Conservation (phyloP, 306 rosid species). For the Trifolium subterraneum region DNA sequence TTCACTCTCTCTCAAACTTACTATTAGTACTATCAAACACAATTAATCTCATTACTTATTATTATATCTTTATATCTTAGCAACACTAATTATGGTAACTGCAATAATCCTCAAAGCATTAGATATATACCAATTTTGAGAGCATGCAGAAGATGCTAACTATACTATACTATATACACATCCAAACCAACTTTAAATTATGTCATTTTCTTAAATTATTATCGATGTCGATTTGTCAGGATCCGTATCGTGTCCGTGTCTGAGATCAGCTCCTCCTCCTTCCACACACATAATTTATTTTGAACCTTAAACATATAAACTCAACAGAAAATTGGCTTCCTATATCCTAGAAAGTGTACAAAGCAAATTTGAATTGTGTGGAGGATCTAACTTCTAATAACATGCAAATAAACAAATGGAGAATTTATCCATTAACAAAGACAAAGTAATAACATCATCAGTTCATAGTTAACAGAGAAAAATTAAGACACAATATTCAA, state of each 20-base stretch:
- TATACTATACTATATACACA: no score
- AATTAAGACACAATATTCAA: constrained; percentile 9
- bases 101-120: no score
- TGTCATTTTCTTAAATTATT: no score
- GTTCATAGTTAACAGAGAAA: constrained; percentile 20
- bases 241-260: no score
- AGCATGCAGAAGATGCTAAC: no score
- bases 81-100: no score
- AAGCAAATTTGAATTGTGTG: constrained; percentile 1
- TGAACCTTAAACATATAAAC: not conserved
- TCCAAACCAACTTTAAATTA: no score
- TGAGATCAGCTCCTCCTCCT: no score
- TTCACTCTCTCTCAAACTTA: not conserved
- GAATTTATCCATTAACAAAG: constrained; percentile 41
- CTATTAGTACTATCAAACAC: not conserved
- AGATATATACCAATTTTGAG: no score
- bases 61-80: not conserved
- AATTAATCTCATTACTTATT: not conserved
- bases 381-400: constrained; percentile 16
- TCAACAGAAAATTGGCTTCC: not conserved
- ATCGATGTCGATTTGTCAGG: no score
- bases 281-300: no score
- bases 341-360: not conserved
- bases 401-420: constrained; percentile 3
- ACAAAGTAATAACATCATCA: not conserved